Evolutionary conservation across 2,329 filamentous ascomycete genomes (phyloP), one percentile per base, ranked within the genome.

Genomic region (Thyridium curvatum): DNA sequence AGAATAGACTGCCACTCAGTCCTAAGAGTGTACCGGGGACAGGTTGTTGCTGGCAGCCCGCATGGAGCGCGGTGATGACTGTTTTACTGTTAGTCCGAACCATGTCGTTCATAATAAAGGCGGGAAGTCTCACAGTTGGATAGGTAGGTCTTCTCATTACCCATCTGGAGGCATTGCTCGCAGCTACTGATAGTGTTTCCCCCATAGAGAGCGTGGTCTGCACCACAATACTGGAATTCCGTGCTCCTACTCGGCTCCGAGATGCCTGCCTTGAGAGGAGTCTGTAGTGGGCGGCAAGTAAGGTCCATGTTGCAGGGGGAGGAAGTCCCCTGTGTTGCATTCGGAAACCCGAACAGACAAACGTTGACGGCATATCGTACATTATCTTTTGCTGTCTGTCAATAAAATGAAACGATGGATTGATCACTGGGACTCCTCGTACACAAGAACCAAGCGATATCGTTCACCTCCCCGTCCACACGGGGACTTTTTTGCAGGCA

Each of bases 371-470:
- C 52, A 34, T 69, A 75, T 30, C 71, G 61, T 0, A 74, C 29
- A 34, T 75, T 76, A 43, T 74, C 71, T 74, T 34, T 17, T 4
- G 8, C 28, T 9, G 13, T 7, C 13, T 13, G 48, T 53, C 46
- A 55, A 54, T 41, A 31, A 18, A 10, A 26, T 26, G 14, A 44
- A 8, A n/a, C n/a, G n/a, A n/a, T 12, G 12, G 7, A 35, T n/a
- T 10, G 17, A 8, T 18, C n/a, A 3, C 6, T 31, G 12, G 2
- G n/a, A n/a, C 10, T 10, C 8, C 34, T 35, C 66, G 53, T 64
- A 74, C 71, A 73, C 21, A 74, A 42, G 40, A 67, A 69, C 66
- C 64, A 74, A 4, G 53, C 52, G 1, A 64, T 30, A 30, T 74
- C 71, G 2, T 47, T 66, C 42, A 71, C 64, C 1, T 49, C 45